These are phyloP conservation scores for Daldinia loculata DNA, from an alignment of 495 filamentous ascomycete genomes.

Conservation along the genomic window DNA sequence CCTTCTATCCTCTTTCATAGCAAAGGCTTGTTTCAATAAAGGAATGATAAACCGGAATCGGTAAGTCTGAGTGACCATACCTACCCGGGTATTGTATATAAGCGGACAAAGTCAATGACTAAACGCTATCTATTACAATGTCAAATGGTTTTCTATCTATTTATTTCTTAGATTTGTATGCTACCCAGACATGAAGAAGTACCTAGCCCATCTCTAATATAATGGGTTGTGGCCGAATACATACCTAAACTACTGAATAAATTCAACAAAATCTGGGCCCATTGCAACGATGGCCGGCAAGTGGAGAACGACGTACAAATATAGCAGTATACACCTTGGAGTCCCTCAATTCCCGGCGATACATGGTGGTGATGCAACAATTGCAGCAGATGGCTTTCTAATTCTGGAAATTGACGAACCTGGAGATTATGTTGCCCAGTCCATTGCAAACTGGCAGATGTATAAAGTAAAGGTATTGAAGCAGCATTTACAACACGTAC, in stretches of 20 bases:
- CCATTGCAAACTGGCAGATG: not conserved
- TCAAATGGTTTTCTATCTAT: too few relatives aligned
- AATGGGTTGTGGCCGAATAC: not conserved
- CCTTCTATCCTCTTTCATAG: too few relatives aligned
- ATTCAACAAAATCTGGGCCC: not conserved
- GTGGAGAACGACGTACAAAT: not conserved
- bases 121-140: too few relatives aligned
- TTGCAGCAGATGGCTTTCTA: not conserved
- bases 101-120: too few relatives aligned
- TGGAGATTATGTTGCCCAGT: not conserved
- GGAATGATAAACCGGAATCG: too few relatives aligned
- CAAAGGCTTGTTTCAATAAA: too few relatives aligned
- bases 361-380: not conserved
- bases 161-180: too few relatives aligned
- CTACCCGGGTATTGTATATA: too few relatives aligned
- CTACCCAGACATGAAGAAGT: not conserved
- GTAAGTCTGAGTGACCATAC: too few relatives aligned
- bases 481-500: not conserved
- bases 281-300: not conserved
- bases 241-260: not conserved
- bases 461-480: not conserved
- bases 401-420: not conserved
- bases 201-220: not conserved
- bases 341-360: not conserved
- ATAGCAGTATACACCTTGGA: not conserved